Evolutionary conservation across 768 basidiomycete genomes (phyloP), one percentile per base, ranked within the genome.

Genomic region (Lactifluus piperatus): DNA sequence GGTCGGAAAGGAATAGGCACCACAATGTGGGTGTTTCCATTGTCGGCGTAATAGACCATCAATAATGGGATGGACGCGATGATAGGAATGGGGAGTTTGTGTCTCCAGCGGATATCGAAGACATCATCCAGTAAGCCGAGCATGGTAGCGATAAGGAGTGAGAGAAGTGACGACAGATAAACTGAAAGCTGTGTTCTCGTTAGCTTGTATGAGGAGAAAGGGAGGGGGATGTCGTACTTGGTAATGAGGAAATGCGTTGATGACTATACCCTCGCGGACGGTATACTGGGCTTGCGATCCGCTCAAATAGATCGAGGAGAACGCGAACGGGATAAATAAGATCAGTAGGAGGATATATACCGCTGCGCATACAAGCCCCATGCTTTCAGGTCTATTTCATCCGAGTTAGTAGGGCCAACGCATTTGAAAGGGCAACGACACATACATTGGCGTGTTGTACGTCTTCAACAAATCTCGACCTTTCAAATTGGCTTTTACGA

Each of bases 31-130:
- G 97, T 99, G 65, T 94, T 85, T 9, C 97, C 97, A 10, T 82
- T 81, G 66, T 95, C 95, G 2, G 97, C 92, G 71, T 90, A 95
- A 72, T 98, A 99, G 9, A 97, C 95, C 75, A 98, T 86, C 26
- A 99, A 77, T 20, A 98, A 80, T 2, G 97, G 97, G 16, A 99
- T 89, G 22, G 91, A 90, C 0, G 93, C 95, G 62, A 99, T 89
- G 68, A 99, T 82, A 0, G 97, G 97, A 54, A 99, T 94, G 0
- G 97, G 97, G 13, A 99, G 74, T 71, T 99, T 99, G 73, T 98
- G 93, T 57, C 97, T 75, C 97, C 97, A 99, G 18, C 97, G 85
- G 64, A 99, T 97, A 70, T 99, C 97, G 65, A 98, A 99, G 4
- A 98, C 81, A 71, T 99, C 97, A 67, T 99, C 97, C 46, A 97